A percentile compares a stretch with the other conserved stretches of the same genome.
Conservation (phyloP, 257 asterid genomes). For the Oldenlandia corymbosa region DNA sequence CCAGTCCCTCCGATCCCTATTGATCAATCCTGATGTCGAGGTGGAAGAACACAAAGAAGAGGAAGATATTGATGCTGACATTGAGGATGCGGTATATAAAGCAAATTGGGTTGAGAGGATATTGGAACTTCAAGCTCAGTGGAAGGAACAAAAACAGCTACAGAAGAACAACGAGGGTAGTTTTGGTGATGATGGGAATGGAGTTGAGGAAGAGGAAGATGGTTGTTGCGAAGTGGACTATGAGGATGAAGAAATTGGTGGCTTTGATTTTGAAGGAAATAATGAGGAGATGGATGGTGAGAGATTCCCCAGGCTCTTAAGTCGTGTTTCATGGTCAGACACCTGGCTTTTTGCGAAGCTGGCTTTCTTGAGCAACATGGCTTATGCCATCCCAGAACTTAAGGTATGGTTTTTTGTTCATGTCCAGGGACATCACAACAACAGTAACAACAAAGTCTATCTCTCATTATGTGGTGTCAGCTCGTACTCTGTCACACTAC, state of each 20-base stretch:
- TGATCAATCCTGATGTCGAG: conserved; percentile 29
- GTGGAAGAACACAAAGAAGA: conserved; percentile 14
- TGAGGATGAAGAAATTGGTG: conserved; percentile 53
- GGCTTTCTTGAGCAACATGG: conserved; percentile 86
- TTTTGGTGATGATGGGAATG: conserved; percentile 29
- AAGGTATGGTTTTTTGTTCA: conserved; percentile 43
- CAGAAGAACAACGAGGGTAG: conserved; percentile 17
- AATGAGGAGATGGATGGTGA: conserved; percentile 33
- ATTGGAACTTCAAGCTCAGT: conserved; percentile 47
- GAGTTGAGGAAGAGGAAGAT: conserved; percentile 18
- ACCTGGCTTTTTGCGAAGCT: conserved; percentile 60
- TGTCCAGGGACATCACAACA: too few species aligned
- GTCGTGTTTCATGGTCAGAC: conserved; percentile 59
- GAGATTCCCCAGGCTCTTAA: conserved; percentile 42
- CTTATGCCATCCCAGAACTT: conserved; percentile 67
- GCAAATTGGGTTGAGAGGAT: conserved; percentile 70
- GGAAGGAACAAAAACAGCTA: conserved; percentile 40
- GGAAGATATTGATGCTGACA: conserved; percentile 18
- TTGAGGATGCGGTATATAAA: conserved; percentile 28
- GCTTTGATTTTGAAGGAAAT: conserved; percentile 15
- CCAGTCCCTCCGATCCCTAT: conserved; percentile 36
- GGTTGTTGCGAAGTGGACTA: conserved; percentile 55
- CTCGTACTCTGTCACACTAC: too few species aligned
- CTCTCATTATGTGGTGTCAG: too few species aligned
- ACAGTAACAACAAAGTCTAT: too few species aligned